Conservation (phyloP, 805 yeast genomes). For the Lipomyces japonicus region DNA sequence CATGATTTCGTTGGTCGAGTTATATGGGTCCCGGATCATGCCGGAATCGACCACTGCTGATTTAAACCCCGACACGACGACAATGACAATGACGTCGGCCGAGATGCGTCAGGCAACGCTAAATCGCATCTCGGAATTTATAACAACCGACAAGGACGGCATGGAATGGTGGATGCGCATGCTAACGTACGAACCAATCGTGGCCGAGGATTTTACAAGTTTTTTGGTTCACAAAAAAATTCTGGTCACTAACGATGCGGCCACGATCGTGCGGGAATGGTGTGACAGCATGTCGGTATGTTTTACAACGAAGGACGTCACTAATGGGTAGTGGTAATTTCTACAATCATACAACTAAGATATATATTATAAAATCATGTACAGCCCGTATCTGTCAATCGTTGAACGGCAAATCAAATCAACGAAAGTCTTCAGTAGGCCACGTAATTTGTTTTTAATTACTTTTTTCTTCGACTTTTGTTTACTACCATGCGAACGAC, state of each 20-base stretch:
- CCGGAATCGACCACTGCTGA: neutral
- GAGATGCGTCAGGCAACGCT: conserved; percentile 11
- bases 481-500: neutral
- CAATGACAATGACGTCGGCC: conserved; percentile 1
- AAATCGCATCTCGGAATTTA: conserved; percentile 5
- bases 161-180: conserved; percentile 26
- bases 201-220: conserved; percentile 20
- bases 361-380: conserved; percentile 16
- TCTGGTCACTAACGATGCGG: neutral
- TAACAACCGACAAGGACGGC: conserved; percentile 6
- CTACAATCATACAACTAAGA: neutral
- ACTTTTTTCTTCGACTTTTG: neutral
- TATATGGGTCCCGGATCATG: conserved; percentile 3
- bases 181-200: conserved; percentile 23
- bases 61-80: neutral
- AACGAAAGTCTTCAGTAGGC: conserved; percentile 31
- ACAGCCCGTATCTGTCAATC: conserved; percentile 31
- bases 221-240: conserved; percentile 10
- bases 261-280: conserved; percentile 20
- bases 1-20: conserved; percentile 8
- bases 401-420: conserved; percentile 10
- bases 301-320: conserved; percentile 1
- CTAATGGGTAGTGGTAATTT: neutral
- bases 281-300: conserved; percentile 23
- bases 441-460: neutral